These are phyloP conservation scores for Cerrena zonata DNA, from an alignment of 1,284 basidiomycete species.

Conservation along the genomic window DNA sequence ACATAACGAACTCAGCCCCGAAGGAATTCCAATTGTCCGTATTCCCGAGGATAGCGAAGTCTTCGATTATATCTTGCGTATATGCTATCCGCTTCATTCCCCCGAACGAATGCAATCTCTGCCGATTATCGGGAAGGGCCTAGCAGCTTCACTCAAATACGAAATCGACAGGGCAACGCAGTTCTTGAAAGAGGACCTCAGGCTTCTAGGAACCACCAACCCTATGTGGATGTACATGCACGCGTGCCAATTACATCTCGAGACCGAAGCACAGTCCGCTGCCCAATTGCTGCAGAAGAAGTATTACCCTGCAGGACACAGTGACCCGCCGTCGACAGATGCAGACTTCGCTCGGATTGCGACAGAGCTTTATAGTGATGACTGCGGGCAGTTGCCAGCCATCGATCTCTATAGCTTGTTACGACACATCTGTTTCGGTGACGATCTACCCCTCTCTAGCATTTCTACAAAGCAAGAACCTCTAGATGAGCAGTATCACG, in stretches of 20 bases:
- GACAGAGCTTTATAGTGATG: neutral
- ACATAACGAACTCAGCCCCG: too few species aligned
- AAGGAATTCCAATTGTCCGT: neutral
- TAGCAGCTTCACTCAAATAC: conserved; percentile 34
- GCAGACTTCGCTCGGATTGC: neutral
- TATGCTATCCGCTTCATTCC: conserved; percentile 21
- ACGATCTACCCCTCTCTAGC: neutral
- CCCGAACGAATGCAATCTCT: conserved; percentile 7
- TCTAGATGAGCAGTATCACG: too few species aligned
- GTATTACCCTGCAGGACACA: too few species aligned
- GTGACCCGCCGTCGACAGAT: too few species aligned
- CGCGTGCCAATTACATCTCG: conserved; percentile 26
- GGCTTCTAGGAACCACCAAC: conserved; percentile 22
- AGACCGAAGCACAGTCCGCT: conserved; percentile 4
- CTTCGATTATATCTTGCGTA: conserved; percentile 20
- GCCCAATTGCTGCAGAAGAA: neutral
- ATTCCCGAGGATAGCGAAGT: conserved; percentile 14
- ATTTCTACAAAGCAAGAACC: too few species aligned
- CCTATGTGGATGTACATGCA: conserved; percentile 33
- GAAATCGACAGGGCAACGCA: conserved; percentile 25
- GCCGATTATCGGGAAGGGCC: conserved; percentile 19
- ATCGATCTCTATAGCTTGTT: neutral
- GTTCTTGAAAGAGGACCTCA: conserved; percentile 14
- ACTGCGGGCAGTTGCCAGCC: neutral
- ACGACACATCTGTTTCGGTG: neutral